Evolutionary conservation across 352 stramenopile genomes (phyloP).

Genomic region (Phytopythium oedochilum): DNA sequence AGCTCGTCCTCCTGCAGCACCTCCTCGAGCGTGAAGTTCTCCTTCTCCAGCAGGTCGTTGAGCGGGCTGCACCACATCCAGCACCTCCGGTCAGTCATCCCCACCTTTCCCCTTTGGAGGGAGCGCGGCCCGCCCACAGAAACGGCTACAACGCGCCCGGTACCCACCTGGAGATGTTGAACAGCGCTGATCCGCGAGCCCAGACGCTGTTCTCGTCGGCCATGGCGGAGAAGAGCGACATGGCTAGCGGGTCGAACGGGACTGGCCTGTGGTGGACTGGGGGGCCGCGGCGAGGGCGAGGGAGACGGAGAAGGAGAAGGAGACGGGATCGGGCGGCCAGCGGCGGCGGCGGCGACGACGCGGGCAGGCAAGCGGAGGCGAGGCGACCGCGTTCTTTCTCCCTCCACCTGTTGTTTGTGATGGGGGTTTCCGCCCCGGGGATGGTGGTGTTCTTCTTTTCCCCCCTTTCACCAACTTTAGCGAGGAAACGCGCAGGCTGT

Average conservation of each 20-base stretch:
- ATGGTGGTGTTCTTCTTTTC: constrained; percentile 2
- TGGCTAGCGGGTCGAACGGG: constrained; percentile 8
- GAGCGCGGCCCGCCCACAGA: too few relatives aligned
- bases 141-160: neutral
- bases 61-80: constrained; percentile 56
- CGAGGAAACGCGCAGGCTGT: neutral
- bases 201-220: constrained; percentile 77
- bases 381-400: neutral
- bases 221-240: constrained; percentile 86
- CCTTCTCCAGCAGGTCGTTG: constrained; percentile 93
- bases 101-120: neutral
- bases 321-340: neutral
- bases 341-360: neutral
- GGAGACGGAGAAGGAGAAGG: neutral
- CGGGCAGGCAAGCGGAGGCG: neutral
- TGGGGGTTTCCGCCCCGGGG: constrained; percentile 1
- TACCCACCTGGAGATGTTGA: constrained; percentile 80
- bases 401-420: constrained; percentile 5
- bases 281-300: neutral
- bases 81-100: neutral
- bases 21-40: constrained; percentile 91
- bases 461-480: neutral
- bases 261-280: neutral
- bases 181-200: constrained; percentile 80
- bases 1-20: constrained; percentile 96